Base-by-base conservation (phyloP, 2,329 filamentous ascomycete species). In the Aschersonia sp. region DNA sequence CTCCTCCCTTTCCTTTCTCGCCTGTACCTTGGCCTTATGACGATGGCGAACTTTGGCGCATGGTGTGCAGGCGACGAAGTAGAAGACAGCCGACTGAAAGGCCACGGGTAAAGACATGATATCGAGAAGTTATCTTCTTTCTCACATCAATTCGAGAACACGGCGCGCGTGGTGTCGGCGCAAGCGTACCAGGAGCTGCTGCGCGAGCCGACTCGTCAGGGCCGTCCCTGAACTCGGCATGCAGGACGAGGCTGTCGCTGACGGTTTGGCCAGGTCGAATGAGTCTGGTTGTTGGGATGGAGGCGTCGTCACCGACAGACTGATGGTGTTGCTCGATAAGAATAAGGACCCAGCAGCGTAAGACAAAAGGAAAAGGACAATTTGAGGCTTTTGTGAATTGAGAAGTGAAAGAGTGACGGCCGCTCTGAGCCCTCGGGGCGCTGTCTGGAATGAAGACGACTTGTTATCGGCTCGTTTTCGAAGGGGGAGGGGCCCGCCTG, bases 11-110 rank as follows among this genome's bases (percentile, higher is more conserved):
- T 84, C 80, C 56, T 75, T 75, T 59, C 79, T 80, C 45, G 85
- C 85, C 61, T 86, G 75, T 55, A 78, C 76, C 63, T 78, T 82
- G 50, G 83, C 75, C 62, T 83, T 84, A 55, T 83, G 78, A 53
- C 80, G 80, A 60, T 84, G 77, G 46, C 75, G 73, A 51, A 83
- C 76, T 55, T 85, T 78, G 49, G 81, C 74, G 67, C 89, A 96
- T 65, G 85, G 85, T 52, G 83, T 81, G 61, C 85, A 91, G 48
- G 84, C 84, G 51, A 84, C 68, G 54, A 87, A 73, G 69, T 86
- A 88, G 71, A 89, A 89, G 61, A 86, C 68, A 54, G 82, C 83
- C 47, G 84, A 89, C 64, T 87, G 85, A 32, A 87, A 69, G 57
- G 78, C 79, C 51, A 77, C 71, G 49, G 69, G 67, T 53, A 81